phyloP scores from a whole-genome alignment of 495 filamentous ascomycete genomes.

The Neohortaea acidophila region DNA sequence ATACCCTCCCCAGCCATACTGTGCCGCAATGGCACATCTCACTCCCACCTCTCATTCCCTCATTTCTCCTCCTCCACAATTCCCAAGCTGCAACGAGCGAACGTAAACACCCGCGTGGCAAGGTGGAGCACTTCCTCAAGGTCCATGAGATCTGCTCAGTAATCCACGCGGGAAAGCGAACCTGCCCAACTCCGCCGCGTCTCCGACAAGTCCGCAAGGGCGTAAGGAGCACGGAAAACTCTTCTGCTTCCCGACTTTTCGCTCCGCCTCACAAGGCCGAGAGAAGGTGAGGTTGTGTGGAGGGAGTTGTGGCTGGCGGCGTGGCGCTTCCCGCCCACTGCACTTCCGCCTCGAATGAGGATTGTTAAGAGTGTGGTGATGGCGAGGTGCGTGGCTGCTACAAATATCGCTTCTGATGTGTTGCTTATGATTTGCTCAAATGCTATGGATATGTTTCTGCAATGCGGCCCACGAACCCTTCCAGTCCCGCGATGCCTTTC shows the following conservation, averaged over 20 bases:
- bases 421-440: not conserved
- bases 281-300: constrained; percentile 4
- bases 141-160: constrained; percentile 24
- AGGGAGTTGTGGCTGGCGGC: constrained; percentile 6
- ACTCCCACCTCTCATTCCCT: not conserved
- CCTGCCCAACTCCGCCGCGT: no score
- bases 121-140: constrained; percentile 26
- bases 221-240: constrained; percentile 11
- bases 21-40: not conserved
- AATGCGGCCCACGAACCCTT: constrained; percentile 43
- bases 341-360: not conserved
- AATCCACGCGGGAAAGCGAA: constrained; percentile 25
- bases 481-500: constrained; percentile 46
- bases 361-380: not conserved
- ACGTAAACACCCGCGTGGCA: constrained; percentile 17
- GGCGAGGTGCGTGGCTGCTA: constrained; percentile 1
- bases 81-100: not conserved
- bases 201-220: constrained; percentile 10
- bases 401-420: not conserved
- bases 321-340: not conserved
- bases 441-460: not conserved
- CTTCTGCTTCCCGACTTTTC: constrained; percentile 6
- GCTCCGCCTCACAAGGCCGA: constrained; percentile 1
- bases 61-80: not conserved
- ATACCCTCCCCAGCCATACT: constrained; percentile 2